Base-by-base conservation (phyloP, 306 rosid genomes). In the Fragaria ananassa region DNA sequence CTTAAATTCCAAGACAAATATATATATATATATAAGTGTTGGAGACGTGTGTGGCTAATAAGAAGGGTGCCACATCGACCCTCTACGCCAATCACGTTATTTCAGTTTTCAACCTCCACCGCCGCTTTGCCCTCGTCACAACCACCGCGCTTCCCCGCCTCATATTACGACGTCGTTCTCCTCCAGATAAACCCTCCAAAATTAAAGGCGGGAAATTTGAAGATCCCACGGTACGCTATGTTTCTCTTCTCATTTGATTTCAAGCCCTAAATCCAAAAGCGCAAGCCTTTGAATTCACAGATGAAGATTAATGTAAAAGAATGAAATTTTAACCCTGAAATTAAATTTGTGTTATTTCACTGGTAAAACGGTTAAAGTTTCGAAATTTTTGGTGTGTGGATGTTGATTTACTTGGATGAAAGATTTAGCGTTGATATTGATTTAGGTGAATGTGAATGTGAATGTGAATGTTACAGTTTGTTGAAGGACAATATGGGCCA, bases 401-500 rank as follows among this genome's bases (percentile, higher is more conserved):
- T 41, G 44, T 0, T 41, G 44, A 42, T 42, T 42, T 42, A 42
- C 11, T 9, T 42, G 35, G 49, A 0, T 45, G 23, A 25, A 56
- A 21, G 35, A 18, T 51, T 46, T 58, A 6, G 10, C 21, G 0
- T 54, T 56, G 29, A 56, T 25, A 53, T 51, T 51, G 57, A 54
- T 54, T 21, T 29, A 56, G 14, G 17, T 57, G 17, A 29, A 29
- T 1, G 31, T 23, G 66, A 25, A 25, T 25, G n/a, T 27, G 17
- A 57, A 10, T 57, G 34, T 23, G 66, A 25, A 25, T 25, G 0
- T 75, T 54, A 14, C 47, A 2, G 31, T 10, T 66, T 13, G 21
- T 74, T 74, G 53, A 68, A 67, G 70, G 79, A 44, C 50, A 23
- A 27, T 50, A 77, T 81, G 81, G 78, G 37, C 69, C 75, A 66